Evolutionary conservation across 176 grass and related monocot species (phyloP), one percentile per base, ranked within the genome.

Genomic region (Ananas comosus): DNA sequence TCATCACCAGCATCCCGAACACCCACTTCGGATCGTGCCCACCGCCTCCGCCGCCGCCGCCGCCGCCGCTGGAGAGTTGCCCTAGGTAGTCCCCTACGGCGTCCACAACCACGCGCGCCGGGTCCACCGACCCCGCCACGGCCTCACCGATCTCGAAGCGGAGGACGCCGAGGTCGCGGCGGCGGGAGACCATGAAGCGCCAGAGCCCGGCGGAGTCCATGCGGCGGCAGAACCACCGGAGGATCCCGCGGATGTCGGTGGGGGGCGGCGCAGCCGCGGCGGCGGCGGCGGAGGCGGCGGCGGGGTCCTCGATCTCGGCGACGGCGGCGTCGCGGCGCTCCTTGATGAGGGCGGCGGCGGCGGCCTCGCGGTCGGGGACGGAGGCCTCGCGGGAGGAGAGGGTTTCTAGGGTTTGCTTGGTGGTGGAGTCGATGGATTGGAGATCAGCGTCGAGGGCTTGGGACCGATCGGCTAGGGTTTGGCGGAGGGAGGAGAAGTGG

Each of bases 221-320:
- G 14, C 87, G 85, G 73, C 80, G 85, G 74, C 85, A 85, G 3
- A 88, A 82, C 88, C 91, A 96, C 42, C 78, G 78, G 63, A 96
- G 85, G 53, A 84, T 65, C 24, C 80, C 77, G 2, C 69, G 74
- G 53, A 88, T 21, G 78, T 87, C 81, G 9, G 73, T 13, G 28
- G 79, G 71, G 0, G 79, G 72, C 18, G 82, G 76, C 42, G 72
- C 65, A 7, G 69, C 23, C 53, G 66, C 71, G 56, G 49, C 42
- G 12, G 71, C 53, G 27, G 79, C 69, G 53, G 70, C 42, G 12
- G 71, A 63, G 27, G 79, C 69, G 53, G 70, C 81, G 22, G 27
- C 58, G 7, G 70, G 53, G 7, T 74, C 75, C 23, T 67, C 51
- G 48, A 96, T 74, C 79, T 78, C 84, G 50, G 75, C 51, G 4